phyloP scores from a whole-genome alignment of 352 stramenopile genomes.

The Globisporangium carolinianum region DNA sequence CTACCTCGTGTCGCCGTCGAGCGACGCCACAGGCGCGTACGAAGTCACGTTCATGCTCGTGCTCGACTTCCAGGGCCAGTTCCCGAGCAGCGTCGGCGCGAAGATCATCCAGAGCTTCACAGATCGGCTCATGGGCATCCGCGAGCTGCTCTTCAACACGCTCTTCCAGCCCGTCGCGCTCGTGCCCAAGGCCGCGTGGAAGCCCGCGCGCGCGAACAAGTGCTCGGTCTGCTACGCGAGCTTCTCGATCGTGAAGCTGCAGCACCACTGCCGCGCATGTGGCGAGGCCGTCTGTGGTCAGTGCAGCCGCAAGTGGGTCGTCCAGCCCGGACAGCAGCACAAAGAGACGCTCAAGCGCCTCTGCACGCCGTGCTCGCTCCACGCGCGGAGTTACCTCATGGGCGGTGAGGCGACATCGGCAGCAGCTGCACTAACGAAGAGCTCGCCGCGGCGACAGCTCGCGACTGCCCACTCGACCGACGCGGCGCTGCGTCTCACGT shows the following conservation, averaged over 20 bases:
- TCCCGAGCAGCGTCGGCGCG: constrained; percentile 39
- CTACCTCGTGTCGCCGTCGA: constrained; percentile 48
- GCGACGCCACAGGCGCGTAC: constrained; percentile 35
- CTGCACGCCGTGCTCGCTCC: constrained; percentile 75
- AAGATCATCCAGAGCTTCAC: constrained; percentile 81
- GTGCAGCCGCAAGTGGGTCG: constrained; percentile 77
- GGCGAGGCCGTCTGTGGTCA: constrained; percentile 76
- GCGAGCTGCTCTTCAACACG: constrained; percentile 79
- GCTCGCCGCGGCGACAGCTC: constrained; percentile 1
- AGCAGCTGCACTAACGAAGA: constrained; percentile 17
- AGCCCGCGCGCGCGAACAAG: constrained; percentile 42
- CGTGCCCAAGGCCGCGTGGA: constrained; percentile 56
- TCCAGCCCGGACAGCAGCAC: constrained; percentile 43
- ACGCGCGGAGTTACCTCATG: constrained; percentile 54
- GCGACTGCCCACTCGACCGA: constrained; percentile 11
- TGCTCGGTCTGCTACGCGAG: constrained; percentile 58
- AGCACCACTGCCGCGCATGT: constrained; percentile 78
- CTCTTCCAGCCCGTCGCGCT: constrained; percentile 69
- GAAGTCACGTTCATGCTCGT: constrained; percentile 84
- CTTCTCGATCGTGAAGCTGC: constrained; percentile 69
- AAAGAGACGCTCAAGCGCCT: constrained; percentile 64
- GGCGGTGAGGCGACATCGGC: constrained; percentile 6
- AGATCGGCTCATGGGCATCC: constrained; percentile 68
- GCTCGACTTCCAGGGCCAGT: constrained; percentile 82
- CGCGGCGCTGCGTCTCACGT: constrained; percentile 16